Evolutionary conservation across 2,329 filamentous ascomycete species (phyloP).

Genomic region (Cladosporium sp.): DNA sequence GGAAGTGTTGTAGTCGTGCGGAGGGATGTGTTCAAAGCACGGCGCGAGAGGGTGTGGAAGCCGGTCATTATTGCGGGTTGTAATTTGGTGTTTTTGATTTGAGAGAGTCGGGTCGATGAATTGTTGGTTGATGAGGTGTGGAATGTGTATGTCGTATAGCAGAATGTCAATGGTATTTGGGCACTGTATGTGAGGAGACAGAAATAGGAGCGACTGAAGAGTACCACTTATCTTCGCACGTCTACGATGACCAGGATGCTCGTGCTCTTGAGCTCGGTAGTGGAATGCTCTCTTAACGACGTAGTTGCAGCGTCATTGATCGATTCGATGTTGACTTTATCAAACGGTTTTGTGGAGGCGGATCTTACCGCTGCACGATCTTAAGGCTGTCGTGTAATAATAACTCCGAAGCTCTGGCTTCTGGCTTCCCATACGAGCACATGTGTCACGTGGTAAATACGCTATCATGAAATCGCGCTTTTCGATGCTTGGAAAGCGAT

Average conservation of each 20-base stretch:
- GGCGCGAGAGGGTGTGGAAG: slow-evolving; percentile 38
- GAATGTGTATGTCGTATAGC: not conserved
- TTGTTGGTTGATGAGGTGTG: not conserved
- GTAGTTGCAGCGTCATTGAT: slow-evolving; percentile 11
- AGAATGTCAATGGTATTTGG: not conserved
- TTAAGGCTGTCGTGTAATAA: no score
- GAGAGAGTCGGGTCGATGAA: not conserved
- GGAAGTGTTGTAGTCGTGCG: not conserved
- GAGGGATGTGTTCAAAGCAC: slow-evolving; percentile 9
- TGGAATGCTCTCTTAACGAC: slow-evolving; percentile 7
- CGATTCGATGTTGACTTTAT: not conserved
- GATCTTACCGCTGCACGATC: not conserved
- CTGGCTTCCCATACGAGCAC: no score
- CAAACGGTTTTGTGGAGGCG: not conserved
- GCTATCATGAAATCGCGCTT: no score
- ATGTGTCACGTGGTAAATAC: no score
- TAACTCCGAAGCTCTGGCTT: no score
- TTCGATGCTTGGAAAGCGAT: no score
- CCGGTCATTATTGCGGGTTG: slow-evolving; percentile 31
- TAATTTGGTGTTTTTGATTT: not conserved
- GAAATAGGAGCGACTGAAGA: not conserved
- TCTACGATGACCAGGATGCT: not conserved
- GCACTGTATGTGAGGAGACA: not conserved
- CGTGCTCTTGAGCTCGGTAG: not conserved
- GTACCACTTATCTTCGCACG: not conserved